Evolutionary conservation across 2,329 filamentous ascomycete species (phyloP).

Genomic region (Aspergillus hiratsukae): DNA sequence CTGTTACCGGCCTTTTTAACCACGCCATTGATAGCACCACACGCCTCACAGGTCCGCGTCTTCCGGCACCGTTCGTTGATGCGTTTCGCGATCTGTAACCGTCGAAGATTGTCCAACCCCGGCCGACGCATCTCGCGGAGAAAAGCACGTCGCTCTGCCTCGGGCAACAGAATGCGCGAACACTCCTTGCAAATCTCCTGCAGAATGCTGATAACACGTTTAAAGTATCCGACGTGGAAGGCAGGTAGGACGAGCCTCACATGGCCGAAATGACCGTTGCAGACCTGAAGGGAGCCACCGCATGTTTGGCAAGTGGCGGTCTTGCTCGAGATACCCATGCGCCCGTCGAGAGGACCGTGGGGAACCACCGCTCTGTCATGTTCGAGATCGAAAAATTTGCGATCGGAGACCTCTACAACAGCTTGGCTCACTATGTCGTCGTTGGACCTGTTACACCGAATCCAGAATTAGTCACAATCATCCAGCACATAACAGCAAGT

Average conservation of each 20-base stretch:
- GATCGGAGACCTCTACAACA: constrained; percentile 89
- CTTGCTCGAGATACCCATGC: constrained; percentile 87
- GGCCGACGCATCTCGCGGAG: constrained; percentile 77
- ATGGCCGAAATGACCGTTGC: constrained; percentile 93
- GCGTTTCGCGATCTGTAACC: constrained; percentile 77
- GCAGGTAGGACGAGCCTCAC: constrained; percentile 84
- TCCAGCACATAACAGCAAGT: neutral
- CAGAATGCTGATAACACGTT: constrained; percentile 84
- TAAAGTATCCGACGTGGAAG: constrained; percentile 95
- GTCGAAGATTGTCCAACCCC: constrained; percentile 78
- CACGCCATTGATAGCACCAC: constrained; percentile 77
- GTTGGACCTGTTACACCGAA: constrained; percentile 58
- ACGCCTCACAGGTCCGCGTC: constrained; percentile 74
- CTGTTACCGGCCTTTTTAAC: constrained; percentile 79
- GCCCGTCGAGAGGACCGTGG: constrained; percentile 82
- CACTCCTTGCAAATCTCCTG: constrained; percentile 98
- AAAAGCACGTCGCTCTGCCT: constrained; percentile 70
- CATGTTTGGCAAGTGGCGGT: constrained; percentile 76
- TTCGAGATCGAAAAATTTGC: constrained; percentile 86
- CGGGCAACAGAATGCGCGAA: constrained; percentile 74
- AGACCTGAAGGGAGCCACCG: constrained; percentile 72
- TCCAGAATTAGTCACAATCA: constrained; percentile 1
- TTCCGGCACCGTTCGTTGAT: constrained; percentile 90
- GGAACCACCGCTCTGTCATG: constrained; percentile 69
- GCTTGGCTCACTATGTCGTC: constrained; percentile 95